Conservation (phyloP, 2,329 filamentous ascomycete species). For the Ramichloridium luteum region DNA sequence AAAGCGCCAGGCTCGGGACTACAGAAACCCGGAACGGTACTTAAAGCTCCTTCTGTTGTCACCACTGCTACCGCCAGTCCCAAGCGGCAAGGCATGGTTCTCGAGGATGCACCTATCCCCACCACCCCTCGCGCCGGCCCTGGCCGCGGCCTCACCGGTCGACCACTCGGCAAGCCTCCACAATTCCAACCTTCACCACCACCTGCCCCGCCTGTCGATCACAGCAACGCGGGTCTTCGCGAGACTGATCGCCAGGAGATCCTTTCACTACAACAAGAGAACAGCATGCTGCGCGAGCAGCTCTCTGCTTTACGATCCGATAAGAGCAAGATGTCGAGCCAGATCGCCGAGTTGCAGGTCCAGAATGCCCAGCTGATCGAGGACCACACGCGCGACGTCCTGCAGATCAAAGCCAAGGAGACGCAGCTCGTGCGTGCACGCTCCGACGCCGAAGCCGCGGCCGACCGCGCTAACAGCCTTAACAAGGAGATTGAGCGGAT, state of each 20-base stretch:
- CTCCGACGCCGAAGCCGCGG: constrained; percentile 78
- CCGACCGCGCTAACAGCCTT: constrained; percentile 73
- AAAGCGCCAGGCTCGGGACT: constrained; percentile 28
- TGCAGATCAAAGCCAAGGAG: constrained; percentile 97
- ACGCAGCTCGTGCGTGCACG: constrained; percentile 88
- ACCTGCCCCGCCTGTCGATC: constrained; percentile 34
- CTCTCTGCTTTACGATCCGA: constrained; percentile 74
- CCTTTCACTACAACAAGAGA: constrained; percentile 73
- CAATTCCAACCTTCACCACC: constrained; percentile 36
- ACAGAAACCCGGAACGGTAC: constrained; percentile 29
- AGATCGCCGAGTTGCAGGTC: constrained; percentile 89
- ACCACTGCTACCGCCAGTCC: constrained; percentile 16
- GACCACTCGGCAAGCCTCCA: constrained; percentile 67
- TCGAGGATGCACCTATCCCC: constrained; percentile 19
- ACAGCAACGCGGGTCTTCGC: constrained; percentile 50
- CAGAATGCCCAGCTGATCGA: constrained; percentile 95
- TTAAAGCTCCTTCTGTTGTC: constrained; percentile 22
- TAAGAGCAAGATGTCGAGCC: constrained; percentile 66
- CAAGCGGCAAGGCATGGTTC: constrained; percentile 19
- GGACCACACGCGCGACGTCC: constrained; percentile 86
- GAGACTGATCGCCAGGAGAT: constrained; percentile 83
- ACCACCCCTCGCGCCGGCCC: constrained; percentile 32
- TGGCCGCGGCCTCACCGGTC: constrained; percentile 59
- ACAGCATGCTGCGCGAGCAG: constrained; percentile 62
- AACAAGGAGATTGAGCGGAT: constrained; percentile 82